Base-by-base conservation (phyloP, 108 stramenopile species). In the Mayamaea pseudoterrestris region DNA sequence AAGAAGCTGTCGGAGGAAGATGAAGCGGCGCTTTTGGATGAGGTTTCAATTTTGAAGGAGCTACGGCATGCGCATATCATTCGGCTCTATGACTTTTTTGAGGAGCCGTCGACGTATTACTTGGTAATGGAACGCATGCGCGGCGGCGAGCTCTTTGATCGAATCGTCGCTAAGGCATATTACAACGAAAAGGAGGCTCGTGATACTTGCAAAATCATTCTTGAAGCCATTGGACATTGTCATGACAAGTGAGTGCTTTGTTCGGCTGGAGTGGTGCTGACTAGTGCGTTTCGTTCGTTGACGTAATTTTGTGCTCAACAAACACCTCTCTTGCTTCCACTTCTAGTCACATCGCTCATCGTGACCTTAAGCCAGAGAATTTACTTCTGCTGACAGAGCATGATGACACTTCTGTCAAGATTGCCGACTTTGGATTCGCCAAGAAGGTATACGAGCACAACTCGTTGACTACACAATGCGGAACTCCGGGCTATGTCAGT, bases 351-450 rank as follows among this genome's bases (percentile, higher is more conserved):
- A 78, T 98, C 3, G 90, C 91, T 0, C 94, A 94, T 61, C 71
- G 92, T 0, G 93, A 96, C 48, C 62, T 92, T 48, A 92, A 92
- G 69, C 94, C 94, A 9, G 95, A 96, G 70, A 97, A 97, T 68
- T 66, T 97, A 13, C 62, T 97, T 47, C 69, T 95, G 35, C 50
- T 68, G 48, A 73, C 67, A 47, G 68, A 58, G 36, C 46, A 68
- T 22, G 89, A 96, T 44, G 94, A 98, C 54, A 78, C 83, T 11
- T 41, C 63, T 0, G 80, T 98, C 42, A 98, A 98, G 68, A 78
- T 98, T 57, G 93, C 93, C 5, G 98, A 98, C 66, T 98, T 98
- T 70, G 98, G 98, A 21, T 94, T 97, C 53, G 94, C 96, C 14
- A 87, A 94, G 61, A 68, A 76, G 46, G 71, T 85, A 0, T 58